phyloP scores from a whole-genome alignment of 2,329 filamentous ascomycete species.

The Fusarium annulatum region DNA sequence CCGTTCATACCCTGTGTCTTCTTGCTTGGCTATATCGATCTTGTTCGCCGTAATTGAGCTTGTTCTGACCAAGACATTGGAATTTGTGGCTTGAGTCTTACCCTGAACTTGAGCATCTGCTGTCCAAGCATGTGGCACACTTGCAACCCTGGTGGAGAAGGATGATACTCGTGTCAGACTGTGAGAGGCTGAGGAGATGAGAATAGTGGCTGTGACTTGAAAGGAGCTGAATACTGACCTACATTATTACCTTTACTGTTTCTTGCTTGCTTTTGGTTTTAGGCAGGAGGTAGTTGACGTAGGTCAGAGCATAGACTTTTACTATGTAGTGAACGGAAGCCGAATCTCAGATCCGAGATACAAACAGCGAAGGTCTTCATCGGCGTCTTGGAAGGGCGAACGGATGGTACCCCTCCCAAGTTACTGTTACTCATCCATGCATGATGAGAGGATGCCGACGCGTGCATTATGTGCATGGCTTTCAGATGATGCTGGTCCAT shows the following conservation, averaged over 20 bases:
- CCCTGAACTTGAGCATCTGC: conserved; percentile 7
- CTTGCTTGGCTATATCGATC: conserved; percentile 13
- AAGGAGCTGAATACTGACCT: conserved; percentile 11
- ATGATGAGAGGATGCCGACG: conserved; percentile 10
- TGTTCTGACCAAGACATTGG: conserved; percentile 9
- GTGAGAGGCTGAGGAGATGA: conserved; percentile 46
- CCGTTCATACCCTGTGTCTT: background rate
- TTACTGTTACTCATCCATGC: background rate
- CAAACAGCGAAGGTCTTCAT: background rate
- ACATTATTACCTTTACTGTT: background rate
- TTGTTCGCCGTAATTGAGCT: conserved; percentile 5
- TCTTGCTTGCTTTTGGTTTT: background rate
- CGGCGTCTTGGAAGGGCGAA: conserved; percentile 13
- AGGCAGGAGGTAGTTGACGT: conserved; percentile 16
- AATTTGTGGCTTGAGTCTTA: conserved; percentile 25
- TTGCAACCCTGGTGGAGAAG: conserved; percentile 27
- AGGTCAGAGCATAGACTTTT: conserved; percentile 16
- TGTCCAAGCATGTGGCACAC: conserved; percentile 42
- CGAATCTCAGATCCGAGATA: conserved; percentile 28
- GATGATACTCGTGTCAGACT: conserved; percentile 47
- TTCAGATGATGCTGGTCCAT: conserved; percentile 21
- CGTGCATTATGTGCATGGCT: conserved; percentile 2
- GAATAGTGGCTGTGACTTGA: conserved; percentile 34
- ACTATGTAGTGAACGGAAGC: conserved; percentile 17
- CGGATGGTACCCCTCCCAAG: conserved; percentile 24